Conservation (phyloP, 2,329 filamentous ascomycete species). For the Colletotrichum viniferum region DNA sequence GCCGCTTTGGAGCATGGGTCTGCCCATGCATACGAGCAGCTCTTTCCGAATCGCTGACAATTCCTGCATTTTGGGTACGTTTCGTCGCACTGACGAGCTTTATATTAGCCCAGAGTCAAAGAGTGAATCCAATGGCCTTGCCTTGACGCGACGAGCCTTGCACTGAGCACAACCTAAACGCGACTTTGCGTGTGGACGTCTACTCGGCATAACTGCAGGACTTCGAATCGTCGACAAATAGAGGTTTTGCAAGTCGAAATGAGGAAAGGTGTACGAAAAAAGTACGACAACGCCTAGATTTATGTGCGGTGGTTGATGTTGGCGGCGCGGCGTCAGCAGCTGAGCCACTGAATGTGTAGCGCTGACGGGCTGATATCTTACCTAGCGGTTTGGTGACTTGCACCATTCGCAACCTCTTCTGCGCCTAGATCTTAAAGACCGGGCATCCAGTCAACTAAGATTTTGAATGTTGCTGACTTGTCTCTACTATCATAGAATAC, state of each 20-base stretch:
- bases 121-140: neutral
- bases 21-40: neutral
- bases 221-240: neutral
- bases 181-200: neutral
- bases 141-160: neutral
- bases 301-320: neutral
- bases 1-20: neutral
- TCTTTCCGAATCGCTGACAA: neutral
- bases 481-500: neutral
- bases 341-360: neutral
- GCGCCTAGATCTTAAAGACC: neutral
- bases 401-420: neutral
- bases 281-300: neutral
- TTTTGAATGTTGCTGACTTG: neutral
- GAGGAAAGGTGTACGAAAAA: neutral
- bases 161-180: neutral
- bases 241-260: neutral
- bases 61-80: neutral
- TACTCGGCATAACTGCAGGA: neutral
- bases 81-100: neutral
- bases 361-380: neutral
- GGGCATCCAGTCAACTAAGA: accelerated
- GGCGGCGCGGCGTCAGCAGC: neutral
- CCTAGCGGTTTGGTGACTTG: neutral
- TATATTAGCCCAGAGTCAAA: neutral